Percentiles rank a stretch among this genome's conserved stretches.
These are phyloP conservation scores for Kodamaea derodonti DNA, from an alignment of 1,139 yeast species.

Conservation along the genomic window DNA sequence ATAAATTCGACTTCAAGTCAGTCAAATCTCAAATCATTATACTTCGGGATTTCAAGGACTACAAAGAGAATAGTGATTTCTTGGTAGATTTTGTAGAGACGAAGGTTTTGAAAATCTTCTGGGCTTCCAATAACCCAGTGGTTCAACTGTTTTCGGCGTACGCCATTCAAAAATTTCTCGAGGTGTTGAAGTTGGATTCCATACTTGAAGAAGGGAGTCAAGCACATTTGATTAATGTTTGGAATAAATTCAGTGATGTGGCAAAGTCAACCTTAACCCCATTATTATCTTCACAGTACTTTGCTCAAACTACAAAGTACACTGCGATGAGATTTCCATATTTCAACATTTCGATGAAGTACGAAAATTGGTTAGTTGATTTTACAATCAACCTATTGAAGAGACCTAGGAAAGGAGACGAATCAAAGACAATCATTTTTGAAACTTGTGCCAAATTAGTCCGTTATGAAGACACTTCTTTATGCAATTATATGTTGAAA, in stretches of 20 bases:
- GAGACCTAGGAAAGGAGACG: constrained; percentile 21
- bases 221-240: constrained; percentile 32
- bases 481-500: constrained; percentile 74
- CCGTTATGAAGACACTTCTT: constrained; percentile 66
- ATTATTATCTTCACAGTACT: constrained; percentile 67
- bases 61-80: constrained; percentile 61
- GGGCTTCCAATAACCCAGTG: constrained; percentile 87
- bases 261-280: constrained; percentile 78
- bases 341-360: constrained; percentile 31
- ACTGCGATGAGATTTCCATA: constrained; percentile 33
- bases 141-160: constrained; percentile 81
- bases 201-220: constrained; percentile 23
- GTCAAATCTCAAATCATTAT: constrained; percentile 45
- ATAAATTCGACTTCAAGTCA: constrained; percentile 50
- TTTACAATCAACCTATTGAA: constrained; percentile 65
- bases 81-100: constrained; percentile 64
- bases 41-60: constrained; percentile 58
- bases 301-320: constrained; percentile 46
- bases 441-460: constrained; percentile 63
- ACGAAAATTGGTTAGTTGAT: constrained; percentile 63
- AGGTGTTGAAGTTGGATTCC: constrained; percentile 54
- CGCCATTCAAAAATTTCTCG: constrained; percentile 83
- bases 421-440: constrained; percentile 43
- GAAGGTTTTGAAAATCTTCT: constrained; percentile 72
- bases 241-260: constrained; percentile 64